Evolutionary conservation across 2,329 filamentous ascomycete species (phyloP).

Genomic region (Diaporthe sp.): DNA sequence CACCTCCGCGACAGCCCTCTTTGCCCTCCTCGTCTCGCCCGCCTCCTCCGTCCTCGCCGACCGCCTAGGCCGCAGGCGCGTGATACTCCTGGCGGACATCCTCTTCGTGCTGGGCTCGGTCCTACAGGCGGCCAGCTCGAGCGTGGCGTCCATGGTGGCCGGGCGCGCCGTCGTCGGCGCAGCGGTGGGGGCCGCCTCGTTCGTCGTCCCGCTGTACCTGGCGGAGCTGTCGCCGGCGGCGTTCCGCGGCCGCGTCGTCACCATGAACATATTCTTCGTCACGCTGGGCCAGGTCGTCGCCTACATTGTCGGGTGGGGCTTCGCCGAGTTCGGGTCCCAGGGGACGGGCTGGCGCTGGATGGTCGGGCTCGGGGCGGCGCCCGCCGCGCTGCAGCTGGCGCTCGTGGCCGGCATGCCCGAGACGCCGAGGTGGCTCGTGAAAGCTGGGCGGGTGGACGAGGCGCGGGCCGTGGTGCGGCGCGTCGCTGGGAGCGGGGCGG

Average conservation of each 20-base stretch:
- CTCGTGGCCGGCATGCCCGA: conserved; percentile 85
- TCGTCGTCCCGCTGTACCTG: conserved; percentile 90
- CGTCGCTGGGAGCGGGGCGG: conserved; percentile 68
- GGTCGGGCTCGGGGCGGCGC: conserved; percentile 86
- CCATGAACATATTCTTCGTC: conserved; percentile 85
- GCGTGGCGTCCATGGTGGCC: conserved; percentile 74
- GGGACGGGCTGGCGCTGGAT: conserved; percentile 87
- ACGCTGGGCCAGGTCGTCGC: conserved; percentile 91
- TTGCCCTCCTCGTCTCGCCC: conserved; percentile 75
- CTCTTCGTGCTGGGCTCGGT: conserved; percentile 79
- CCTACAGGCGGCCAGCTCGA: conserved; percentile 71
- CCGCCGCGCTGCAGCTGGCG: conserved; percentile 78
- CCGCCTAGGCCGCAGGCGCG: conserved; percentile 70
- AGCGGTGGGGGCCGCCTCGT: conserved; percentile 82
- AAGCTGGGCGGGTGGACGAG: conserved; percentile 70
- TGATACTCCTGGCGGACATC: conserved; percentile 74
- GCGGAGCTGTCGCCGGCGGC: conserved; percentile 85
- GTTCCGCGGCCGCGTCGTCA: conserved; percentile 84
- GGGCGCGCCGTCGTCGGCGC: conserved; percentile 79
- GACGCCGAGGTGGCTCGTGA: conserved; percentile 89
- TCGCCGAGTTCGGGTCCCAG: conserved; percentile 68
- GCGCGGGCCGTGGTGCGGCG: conserved; percentile 76
- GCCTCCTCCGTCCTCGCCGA: conserved; percentile 76
- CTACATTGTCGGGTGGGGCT: conserved; percentile 85
- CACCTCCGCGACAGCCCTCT: conserved; percentile 77